Evolutionary conservation across 1,139 yeast species (phyloP).

Genomic region (Saccharomycopsis crataegensis): DNA sequence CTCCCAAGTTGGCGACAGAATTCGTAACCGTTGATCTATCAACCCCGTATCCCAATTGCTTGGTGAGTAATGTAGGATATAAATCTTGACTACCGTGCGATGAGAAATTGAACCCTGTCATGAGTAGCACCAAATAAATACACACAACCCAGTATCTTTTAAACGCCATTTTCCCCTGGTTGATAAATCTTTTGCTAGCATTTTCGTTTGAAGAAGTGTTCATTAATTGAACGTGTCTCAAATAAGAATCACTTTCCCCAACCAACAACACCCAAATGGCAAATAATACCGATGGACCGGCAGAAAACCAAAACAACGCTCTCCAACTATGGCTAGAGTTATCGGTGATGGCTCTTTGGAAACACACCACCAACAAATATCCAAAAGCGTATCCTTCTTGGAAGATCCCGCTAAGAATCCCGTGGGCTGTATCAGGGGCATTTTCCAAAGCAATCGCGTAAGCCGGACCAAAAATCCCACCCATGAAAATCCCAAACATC

Average conservation of each 20-base stretch:
- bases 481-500: constrained; percentile 61
- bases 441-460: constrained; percentile 64
- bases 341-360: constrained; percentile 53
- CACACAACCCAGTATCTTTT: constrained; percentile 38
- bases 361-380: constrained; percentile 54
- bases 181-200: constrained; percentile 20
- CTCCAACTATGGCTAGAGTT: constrained; percentile 59
- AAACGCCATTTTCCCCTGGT: constrained; percentile 27
- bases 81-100: constrained; percentile 72
- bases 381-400: constrained; percentile 76
- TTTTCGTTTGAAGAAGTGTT: constrained; percentile 22
- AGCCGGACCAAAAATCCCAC: constrained; percentile 64
- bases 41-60: constrained; percentile 42
- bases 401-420: constrained; percentile 57
- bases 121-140: constrained; percentile 44
- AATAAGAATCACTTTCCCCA: constrained; percentile 58
- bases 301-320: constrained; percentile 71
- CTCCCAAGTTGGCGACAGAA: constrained; percentile 65
- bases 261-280: constrained; percentile 45
- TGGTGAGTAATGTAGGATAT: constrained; percentile 55
- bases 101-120: constrained; percentile 63
- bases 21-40: constrained; percentile 59
- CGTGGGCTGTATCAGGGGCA: constrained; percentile 55
- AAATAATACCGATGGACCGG: constrained; percentile 58
- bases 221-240: constrained; percentile 24